These are phyloP conservation scores for Aegilops bicornis DNA, from an alignment of 176 grass and related monocot genomes.

Conservation along the genomic window DNA sequence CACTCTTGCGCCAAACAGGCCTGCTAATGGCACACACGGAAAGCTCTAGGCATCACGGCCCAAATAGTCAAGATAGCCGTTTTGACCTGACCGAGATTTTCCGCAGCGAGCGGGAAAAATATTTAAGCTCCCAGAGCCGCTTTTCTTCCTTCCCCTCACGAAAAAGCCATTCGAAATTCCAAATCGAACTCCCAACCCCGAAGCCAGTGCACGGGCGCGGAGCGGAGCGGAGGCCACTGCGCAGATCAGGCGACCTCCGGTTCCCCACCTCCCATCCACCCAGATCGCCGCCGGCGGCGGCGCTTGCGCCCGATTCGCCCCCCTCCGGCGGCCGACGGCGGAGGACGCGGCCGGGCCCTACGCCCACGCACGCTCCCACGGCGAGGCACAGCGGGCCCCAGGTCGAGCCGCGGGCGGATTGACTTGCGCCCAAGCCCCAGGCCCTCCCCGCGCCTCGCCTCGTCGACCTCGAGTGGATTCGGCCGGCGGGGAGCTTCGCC, in stretches of 20 bases:
- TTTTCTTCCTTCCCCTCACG: not conserved
- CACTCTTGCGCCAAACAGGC: no score
- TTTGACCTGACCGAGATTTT: not conserved
- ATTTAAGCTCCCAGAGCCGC: not conserved
- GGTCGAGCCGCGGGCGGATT: not conserved
- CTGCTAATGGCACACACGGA: no score
- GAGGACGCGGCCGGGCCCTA: not conserved
- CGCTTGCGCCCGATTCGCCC: not conserved
- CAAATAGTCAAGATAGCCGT: not conserved
- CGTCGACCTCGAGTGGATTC: not conserved
- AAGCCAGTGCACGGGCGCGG: not conserved
- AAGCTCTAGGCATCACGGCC: no score
- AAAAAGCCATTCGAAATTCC: not conserved
- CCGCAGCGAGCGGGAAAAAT: conserved; percentile 29
- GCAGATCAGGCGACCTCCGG: not conserved
- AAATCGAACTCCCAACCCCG: not conserved
- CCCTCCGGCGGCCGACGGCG: not conserved
- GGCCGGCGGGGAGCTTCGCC: not conserved
- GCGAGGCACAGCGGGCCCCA: not conserved
- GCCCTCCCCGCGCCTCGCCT: not conserved
- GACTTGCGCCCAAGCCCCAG: not conserved
- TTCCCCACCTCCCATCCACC: not conserved
- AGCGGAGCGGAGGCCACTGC: not conserved
- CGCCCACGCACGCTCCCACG: not conserved
- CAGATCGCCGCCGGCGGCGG: not conserved